phyloP scores from a whole-genome alignment of 371 early-diverging fungal genomes.

The Rhizopus arrhizus region DNA sequence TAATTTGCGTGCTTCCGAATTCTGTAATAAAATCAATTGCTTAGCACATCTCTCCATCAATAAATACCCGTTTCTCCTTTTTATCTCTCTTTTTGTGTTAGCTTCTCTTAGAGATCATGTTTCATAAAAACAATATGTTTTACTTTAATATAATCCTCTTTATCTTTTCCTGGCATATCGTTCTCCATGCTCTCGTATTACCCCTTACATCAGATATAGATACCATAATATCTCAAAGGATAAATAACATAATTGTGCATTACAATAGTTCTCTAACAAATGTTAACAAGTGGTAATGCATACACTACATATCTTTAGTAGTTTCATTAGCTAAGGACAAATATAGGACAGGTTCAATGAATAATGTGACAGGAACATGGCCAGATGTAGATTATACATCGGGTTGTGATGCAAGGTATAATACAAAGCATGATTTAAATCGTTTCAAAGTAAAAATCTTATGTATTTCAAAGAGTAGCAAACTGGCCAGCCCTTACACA shows the following conservation, averaged over 20 bases:
- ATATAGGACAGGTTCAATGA: neutral
- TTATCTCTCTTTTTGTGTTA: too few species aligned
- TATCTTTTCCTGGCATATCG: too few species aligned
- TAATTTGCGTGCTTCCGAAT: too few species aligned
- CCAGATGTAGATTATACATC: slow-evolving; percentile 16
- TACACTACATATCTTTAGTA: neutral
- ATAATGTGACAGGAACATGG: slow-evolving; percentile 17
- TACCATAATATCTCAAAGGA: neutral
- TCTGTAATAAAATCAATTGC: too few species aligned
- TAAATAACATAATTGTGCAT: neutral
- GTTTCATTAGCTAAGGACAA: neutral
- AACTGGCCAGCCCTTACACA: slow-evolving; percentile 36
- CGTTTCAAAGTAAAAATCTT: neutral
- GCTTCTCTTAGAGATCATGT: too few species aligned
- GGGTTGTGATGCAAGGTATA: slow-evolving; percentile 17
- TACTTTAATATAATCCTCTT: too few species aligned
- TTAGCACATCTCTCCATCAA: too few species aligned
- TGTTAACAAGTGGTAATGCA: neutral
- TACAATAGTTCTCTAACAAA: neutral
- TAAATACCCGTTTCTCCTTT: too few species aligned
- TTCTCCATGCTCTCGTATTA: neutral
- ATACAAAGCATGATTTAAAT: neutral
- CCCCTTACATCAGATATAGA: neutral
- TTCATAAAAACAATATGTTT: too few species aligned
- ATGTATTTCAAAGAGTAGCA: slow-evolving; percentile 21